Evolutionary conservation across 2,329 filamentous ascomycete species (phyloP).

Genomic region (Hypoxylon sp.): DNA sequence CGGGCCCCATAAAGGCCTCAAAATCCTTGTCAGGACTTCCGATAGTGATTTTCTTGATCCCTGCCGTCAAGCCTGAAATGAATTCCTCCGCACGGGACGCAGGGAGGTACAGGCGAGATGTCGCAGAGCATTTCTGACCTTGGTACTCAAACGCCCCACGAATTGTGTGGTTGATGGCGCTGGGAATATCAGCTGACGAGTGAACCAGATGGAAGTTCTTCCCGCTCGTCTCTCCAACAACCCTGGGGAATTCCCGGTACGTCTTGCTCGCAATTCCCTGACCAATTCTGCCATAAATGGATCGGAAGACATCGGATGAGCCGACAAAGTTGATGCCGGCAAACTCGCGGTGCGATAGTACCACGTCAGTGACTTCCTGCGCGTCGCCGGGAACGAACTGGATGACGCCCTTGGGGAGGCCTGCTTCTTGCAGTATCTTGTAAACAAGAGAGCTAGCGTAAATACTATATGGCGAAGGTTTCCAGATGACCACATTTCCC

Average conservation of each 20-base stretch:
- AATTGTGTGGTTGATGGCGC: slow-evolving; percentile 63
- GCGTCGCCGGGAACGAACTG: slow-evolving; percentile 60
- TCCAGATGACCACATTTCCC: slow-evolving; percentile 62
- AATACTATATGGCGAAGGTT: slow-evolving; percentile 56
- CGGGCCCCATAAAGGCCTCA: slow-evolving; percentile 62
- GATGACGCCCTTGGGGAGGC: slow-evolving; percentile 54
- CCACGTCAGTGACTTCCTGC: slow-evolving; percentile 38
- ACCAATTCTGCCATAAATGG: slow-evolving; percentile 54
- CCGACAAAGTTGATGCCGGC: slow-evolving; percentile 58
- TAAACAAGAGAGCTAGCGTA: slow-evolving; percentile 57
- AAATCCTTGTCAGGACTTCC: slow-evolving; percentile 54
- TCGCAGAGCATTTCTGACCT: slow-evolving; percentile 68
- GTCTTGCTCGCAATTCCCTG: slow-evolving; percentile 48
- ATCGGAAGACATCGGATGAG: slow-evolving; percentile 58
- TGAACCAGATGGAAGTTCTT: slow-evolving; percentile 70
- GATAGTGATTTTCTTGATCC: slow-evolving; percentile 47
- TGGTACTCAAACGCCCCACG: slow-evolving; percentile 66
- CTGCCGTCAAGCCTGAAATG: slow-evolving; percentile 45
- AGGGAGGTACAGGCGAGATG: slow-evolving; percentile 58
- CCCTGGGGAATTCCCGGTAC: slow-evolving; percentile 58
- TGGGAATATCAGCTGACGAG: slow-evolving; percentile 62
- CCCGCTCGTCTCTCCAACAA: slow-evolving; percentile 67
- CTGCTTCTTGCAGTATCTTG: slow-evolving; percentile 60
- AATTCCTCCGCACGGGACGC: slow-evolving; percentile 59
- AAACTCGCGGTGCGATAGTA: slow-evolving; percentile 58